These are phyloP conservation scores for Pseudogymnoascus sp. DNA, from an alignment of 2,329 filamentous ascomycete species.

Conservation along the genomic window DNA sequence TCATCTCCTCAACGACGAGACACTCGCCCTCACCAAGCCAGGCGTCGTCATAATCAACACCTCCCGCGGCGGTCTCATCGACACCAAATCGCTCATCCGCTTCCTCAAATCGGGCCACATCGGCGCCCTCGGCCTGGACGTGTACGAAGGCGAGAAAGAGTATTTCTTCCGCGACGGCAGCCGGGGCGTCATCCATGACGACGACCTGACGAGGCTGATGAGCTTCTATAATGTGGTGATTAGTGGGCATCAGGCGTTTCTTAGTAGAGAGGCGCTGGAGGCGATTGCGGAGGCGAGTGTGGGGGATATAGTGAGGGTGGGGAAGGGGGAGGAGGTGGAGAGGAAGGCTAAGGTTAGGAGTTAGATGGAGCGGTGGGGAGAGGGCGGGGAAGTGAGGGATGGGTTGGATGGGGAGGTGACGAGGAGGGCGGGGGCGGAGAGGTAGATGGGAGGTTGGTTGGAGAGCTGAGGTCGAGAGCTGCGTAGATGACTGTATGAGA, in stretches of 20 bases:
- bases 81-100: slow-evolving; percentile 50
- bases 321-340: neutral
- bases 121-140: slow-evolving; percentile 57
- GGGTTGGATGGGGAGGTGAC: neutral
- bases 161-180: slow-evolving; percentile 61
- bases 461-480: neutral
- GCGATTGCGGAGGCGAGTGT: slow-evolving; percentile 56
- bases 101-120: slow-evolving; percentile 53
- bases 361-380: neutral
- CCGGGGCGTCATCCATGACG: slow-evolving; percentile 57
- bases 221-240: slow-evolving; percentile 62
- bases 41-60: slow-evolving; percentile 45
- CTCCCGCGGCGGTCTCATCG: slow-evolving; percentile 56
- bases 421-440: neutral
- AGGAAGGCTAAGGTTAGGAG: slow-evolving; percentile 25
- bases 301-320: slow-evolving; percentile 38
- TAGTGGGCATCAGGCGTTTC: slow-evolving; percentile 62
- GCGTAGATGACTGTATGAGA: neutral
- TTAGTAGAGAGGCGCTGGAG: slow-evolving; percentile 55
- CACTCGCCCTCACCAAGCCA: slow-evolving; percentile 33
- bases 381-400: no score
- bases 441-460: neutral
- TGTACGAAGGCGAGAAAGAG: slow-evolving; percentile 57
- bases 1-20: slow-evolving; percentile 40
- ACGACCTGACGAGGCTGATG: slow-evolving; percentile 56